phyloP scores from a whole-genome alignment of 2,329 filamentous ascomycete genomes.

The Cordyceps pruinosa region DNA sequence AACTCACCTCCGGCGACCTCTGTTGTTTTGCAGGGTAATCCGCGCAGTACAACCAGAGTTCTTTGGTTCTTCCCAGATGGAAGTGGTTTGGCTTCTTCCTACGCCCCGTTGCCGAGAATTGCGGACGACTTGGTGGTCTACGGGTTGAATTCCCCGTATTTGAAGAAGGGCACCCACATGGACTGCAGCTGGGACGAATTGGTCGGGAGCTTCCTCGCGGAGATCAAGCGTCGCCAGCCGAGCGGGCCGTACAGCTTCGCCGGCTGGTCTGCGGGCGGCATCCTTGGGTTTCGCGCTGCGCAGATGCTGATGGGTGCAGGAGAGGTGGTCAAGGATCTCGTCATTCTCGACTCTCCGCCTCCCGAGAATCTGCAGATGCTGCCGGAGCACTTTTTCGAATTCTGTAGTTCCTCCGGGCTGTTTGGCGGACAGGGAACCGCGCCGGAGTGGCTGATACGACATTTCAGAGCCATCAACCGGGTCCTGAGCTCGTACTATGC shows the following conservation, averaged over 20 bases:
- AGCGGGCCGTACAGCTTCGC: neutral
- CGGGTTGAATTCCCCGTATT: neutral
- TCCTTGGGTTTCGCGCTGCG: neutral
- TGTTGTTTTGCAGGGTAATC: neutral
- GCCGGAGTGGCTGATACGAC: no score
- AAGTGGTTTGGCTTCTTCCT: neutral
- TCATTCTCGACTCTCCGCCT: conserved; percentile 61
- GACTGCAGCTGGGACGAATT: neutral
- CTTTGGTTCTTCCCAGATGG: neutral
- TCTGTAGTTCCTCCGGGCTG: conserved; percentile 66
- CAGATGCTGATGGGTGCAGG: conserved; percentile 50
- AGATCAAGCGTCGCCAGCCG: neutral
- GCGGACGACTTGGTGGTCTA: neutral
- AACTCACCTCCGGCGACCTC: neutral
- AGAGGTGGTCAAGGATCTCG: conserved; percentile 51
- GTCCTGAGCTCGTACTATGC: no score
- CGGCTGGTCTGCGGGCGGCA: neutral
- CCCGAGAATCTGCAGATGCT: conserved; percentile 62
- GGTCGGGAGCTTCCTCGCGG: neutral
- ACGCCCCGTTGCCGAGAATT: neutral
- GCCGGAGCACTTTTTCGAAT: conserved; percentile 56
- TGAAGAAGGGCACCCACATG: neutral
- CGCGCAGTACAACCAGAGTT: neutral
- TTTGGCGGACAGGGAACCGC: conserved; percentile 38
- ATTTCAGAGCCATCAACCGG: no score